These are phyloP conservation scores for Strobilomyces echinocephalus DNA, from an alignment of 768 basidiomycete species.

Conservation along the genomic window DNA sequence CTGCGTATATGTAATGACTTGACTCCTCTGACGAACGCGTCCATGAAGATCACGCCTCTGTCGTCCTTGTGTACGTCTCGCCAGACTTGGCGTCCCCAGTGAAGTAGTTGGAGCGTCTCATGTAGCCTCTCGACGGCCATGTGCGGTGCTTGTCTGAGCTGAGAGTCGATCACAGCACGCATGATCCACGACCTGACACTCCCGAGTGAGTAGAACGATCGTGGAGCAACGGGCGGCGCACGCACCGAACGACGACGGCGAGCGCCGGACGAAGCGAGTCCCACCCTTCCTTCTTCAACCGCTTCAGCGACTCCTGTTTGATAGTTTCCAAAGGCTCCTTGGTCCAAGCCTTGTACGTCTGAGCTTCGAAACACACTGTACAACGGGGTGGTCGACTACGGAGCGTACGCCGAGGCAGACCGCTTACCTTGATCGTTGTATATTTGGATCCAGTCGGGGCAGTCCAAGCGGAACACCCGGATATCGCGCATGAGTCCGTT, in stretches of 20 bases:
- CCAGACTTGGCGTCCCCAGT: conserved; percentile 6
- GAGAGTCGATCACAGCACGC: not conserved
- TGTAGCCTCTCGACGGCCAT: not conserved
- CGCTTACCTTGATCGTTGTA: not conserved
- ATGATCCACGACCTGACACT: not conserved
- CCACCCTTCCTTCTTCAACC: not conserved
- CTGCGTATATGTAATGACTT: not conserved
- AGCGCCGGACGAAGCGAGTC: not conserved
- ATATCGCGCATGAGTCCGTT: not conserved
- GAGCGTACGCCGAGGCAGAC: too few relatives aligned
- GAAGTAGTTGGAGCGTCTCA: not conserved
- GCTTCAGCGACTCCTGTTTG: not conserved
- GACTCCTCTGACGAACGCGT: conserved; percentile 1
- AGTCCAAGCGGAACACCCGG: conserved; percentile 1
- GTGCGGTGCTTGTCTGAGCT: not conserved
- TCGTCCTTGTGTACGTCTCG: not conserved
- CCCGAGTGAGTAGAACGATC: not conserved
- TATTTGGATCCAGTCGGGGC: not conserved
- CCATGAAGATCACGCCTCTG: not conserved
- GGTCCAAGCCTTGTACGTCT: not conserved
- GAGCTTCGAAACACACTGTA: not conserved
- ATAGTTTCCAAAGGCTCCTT: not conserved
- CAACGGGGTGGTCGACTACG: not conserved
- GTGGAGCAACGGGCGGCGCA: not conserved
- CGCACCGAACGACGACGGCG: not conserved